Conservation (phyloP, 2,329 filamentous ascomycete species). For the Blastomyces percursus region DNA sequence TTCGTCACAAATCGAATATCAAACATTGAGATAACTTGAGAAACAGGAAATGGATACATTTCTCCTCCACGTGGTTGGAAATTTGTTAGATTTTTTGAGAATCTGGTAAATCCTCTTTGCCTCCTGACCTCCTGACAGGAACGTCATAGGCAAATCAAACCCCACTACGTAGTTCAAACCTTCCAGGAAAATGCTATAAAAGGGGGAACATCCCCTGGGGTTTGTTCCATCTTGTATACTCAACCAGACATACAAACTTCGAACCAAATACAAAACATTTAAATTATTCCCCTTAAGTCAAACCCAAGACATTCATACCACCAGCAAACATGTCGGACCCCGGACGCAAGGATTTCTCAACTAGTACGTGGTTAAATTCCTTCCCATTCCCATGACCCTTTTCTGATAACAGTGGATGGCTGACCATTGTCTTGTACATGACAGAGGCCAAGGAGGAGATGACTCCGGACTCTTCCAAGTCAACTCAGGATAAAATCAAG, state of each 20-base stretch:
- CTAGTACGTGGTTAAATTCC: conserved; percentile 28
- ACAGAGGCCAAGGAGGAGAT: conserved; percentile 46
- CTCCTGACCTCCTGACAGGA: background rate
- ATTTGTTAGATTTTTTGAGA: background rate
- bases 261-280: too few relatives aligned
- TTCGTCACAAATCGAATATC: background rate
- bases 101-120: background rate
- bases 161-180: background rate
- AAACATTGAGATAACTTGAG: background rate
- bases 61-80: background rate
- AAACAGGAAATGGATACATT: background rate
- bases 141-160: background rate
- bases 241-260: too few relatives aligned
- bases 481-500: conserved; percentile 48
- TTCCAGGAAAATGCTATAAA: background rate
- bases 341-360: conserved; percentile 50
- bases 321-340: conserved; percentile 46
- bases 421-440: background rate
- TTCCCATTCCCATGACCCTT: background rate
- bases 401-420: background rate
- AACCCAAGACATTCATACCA: background rate
- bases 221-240: background rate
- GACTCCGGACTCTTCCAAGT: conserved; percentile 51
- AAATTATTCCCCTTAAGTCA: background rate
- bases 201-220: background rate